Evolutionary conservation across 1,284 basidiomycete genomes (phyloP), one percentile per base, ranked within the genome.

Genomic region (Fomes fomentarius): DNA sequence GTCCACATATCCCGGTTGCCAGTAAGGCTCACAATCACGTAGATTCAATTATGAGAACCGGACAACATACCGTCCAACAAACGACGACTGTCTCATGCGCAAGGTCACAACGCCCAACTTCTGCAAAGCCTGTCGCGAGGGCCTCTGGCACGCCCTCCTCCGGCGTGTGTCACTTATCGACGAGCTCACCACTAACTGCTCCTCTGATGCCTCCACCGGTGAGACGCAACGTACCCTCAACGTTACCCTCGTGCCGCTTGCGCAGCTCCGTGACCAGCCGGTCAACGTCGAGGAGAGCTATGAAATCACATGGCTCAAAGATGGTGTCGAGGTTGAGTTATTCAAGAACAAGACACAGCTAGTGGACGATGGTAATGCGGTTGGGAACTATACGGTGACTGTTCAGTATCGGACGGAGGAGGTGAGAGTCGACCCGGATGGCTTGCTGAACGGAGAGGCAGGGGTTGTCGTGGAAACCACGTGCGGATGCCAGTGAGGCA

Each of bases 51-150:
- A 81, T 22, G 69, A 71, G 45, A 89, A 91, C 60, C 66, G 69
- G 51, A 89, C 86, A 0, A 79, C 80, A 2, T 91, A 87, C 68
- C 80, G 88, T 14, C 89, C 89, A 33, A 93, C 91, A 3, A 92
- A 93, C 63, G 87, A 92, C 63, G 87, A 84, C 65, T 94, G 92
- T 65, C 80, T 94, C 48, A 94, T 94, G 92, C 85, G 92, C 28
- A 76, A 77, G 42, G 86, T 92, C 44, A 86, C 79, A 31, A 76
- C 78, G 0, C 82, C 85, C 63, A 83, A 85, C 63, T 91, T 93
- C 69, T 93, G 91, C 73, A 81, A 78, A 50, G 86, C 85, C 42
- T 94, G 92, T 69, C 69, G 81, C 11, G 88, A 92, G 60, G 87
- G 79, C 2, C 81, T 93, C 37, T 91, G 89, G 86, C 70, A 82